These are phyloP conservation scores for Eragrostis nindensis DNA, from an alignment of 176 grass and related monocot species.

Conservation along the genomic window DNA sequence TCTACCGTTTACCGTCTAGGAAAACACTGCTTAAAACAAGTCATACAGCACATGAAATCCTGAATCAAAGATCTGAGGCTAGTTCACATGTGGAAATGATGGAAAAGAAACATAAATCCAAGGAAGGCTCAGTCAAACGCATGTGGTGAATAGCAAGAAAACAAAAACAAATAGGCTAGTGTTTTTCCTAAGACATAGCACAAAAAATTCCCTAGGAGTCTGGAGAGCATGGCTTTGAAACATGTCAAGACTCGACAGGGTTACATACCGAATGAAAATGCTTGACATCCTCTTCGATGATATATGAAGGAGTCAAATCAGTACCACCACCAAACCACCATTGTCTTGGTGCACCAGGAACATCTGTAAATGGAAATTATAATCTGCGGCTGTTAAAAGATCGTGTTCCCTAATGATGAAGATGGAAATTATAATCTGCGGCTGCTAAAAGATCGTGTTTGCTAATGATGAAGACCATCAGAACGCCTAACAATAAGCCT, in stretches of 20 bases:
- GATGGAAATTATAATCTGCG: no score
- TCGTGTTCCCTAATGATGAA: no score
- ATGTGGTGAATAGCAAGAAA: background rate
- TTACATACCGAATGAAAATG: slow-evolving; percentile 92
- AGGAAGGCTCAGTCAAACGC: background rate
- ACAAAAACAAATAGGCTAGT: background rate
- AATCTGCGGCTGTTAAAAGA: background rate
- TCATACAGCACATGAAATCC: background rate
- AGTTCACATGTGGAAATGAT: background rate
- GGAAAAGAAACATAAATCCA: background rate
- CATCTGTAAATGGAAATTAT: slow-evolving; percentile 54
- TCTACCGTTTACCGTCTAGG: no score
- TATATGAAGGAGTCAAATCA: slow-evolving; percentile 93
- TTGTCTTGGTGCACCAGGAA: slow-evolving; percentile 84
- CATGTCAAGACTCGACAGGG: background rate
- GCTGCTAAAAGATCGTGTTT: no score
- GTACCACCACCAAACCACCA: slow-evolving; percentile 99
- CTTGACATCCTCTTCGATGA: slow-evolving; percentile 98
- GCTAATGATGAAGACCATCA: background rate
- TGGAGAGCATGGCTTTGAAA: background rate
- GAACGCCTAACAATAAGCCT: background rate
- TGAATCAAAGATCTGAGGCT: background rate
- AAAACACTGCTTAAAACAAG: no score
- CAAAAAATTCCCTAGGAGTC: background rate
- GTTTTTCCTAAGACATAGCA: background rate